Evolutionary conservation across 345 rosid genomes (phyloP).

Genomic region (Brassica incana): DNA sequence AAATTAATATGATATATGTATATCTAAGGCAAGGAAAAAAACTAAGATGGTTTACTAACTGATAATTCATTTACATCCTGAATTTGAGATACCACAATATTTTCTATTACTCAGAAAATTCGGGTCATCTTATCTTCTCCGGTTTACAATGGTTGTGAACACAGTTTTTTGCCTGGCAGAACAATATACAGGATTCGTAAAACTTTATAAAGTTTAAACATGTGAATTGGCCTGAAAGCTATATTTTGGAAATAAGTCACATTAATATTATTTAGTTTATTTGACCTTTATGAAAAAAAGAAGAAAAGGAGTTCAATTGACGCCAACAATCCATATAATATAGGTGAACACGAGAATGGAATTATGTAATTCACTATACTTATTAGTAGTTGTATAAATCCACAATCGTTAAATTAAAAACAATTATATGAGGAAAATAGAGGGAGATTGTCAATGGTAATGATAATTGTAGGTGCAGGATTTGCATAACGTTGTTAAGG

Average conservation of each 20-base stretch:
- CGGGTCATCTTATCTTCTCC: neutral
- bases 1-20: constrained; percentile 1
- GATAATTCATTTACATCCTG: neutral
- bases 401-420: neutral
- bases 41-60: neutral
- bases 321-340: neutral
- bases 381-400: neutral
- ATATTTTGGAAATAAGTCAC: neutral
- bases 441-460: constrained; percentile 36
- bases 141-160: neutral
- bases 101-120: neutral
- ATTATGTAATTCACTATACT: neutral
- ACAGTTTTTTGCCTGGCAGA: neutral
- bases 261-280: neutral
- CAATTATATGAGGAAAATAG: neutral
- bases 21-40: neutral
- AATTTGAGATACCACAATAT: neutral
- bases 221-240: neutral
- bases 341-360: constrained; percentile 11
- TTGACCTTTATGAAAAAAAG: neutral
- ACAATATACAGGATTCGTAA: neutral
- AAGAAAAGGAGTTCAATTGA: neutral
- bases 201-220: constrained; percentile 6
- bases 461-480: constrained; percentile 36
- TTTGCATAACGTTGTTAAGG: constrained; percentile 38